Percentiles rank a stretch among this genome's conserved stretches.
These are phyloP conservation scores for Microcos paniculata DNA, from an alignment of 345 rosid genomes.

Conservation along the genomic window DNA sequence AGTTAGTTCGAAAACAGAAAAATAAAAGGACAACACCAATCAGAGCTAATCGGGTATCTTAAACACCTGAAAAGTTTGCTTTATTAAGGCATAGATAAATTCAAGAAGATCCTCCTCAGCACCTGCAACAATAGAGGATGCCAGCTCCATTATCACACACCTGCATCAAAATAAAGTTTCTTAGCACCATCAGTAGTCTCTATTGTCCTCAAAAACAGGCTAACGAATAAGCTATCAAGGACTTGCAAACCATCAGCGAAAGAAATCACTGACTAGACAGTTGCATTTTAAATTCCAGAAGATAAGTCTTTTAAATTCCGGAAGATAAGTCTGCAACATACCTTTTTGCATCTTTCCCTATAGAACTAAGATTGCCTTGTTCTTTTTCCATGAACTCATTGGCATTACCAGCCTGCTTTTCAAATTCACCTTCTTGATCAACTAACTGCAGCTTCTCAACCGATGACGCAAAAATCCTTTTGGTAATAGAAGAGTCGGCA, in stretches of 20 bases:
- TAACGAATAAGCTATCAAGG: not conserved
- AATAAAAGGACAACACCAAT: not conserved
- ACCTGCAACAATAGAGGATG: conserved; percentile 71
- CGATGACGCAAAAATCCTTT: conserved; percentile 54
- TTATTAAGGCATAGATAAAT: conserved; percentile 59
- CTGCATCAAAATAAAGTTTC: conserved; percentile 20
- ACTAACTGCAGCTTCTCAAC: conserved; percentile 56
- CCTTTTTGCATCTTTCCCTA: conserved; percentile 53
- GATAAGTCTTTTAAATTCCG: not conserved
- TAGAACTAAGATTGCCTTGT: conserved; percentile 24
- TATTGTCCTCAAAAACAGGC: not conserved
- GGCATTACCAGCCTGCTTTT: conserved; percentile 24
- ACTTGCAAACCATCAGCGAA: not conserved
- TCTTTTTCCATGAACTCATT: conserved; percentile 38
- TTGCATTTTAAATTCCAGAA: not conserved
- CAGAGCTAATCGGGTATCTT: not conserved
- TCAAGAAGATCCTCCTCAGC: conserved; percentile 68
- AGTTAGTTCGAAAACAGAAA: not conserved
- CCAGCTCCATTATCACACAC: conserved; percentile 59
- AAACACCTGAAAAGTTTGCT: conserved; percentile 59
- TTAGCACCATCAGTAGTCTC: conserved; percentile 2
- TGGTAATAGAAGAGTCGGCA: conserved; percentile 60
- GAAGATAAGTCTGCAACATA: conserved; percentile 21
- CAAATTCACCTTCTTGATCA: conserved; percentile 44
- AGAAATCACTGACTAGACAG: not conserved